phyloP scores from a whole-genome alignment of 805 yeast species.

The Hanseniaspora jakobsenii region DNA sequence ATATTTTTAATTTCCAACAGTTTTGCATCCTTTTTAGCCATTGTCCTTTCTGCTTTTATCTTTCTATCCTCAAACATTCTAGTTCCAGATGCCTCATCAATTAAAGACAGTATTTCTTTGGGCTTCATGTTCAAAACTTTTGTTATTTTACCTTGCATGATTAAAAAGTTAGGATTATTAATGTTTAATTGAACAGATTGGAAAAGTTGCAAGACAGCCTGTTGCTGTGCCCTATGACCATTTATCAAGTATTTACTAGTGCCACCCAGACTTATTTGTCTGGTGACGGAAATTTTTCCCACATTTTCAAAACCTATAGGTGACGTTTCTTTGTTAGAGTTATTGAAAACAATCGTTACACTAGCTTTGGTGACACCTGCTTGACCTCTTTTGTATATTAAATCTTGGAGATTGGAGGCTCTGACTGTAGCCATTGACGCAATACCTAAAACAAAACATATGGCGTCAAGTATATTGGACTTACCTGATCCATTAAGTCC shows the following conservation, averaged over 20 bases:
- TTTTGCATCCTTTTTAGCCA: constrained; percentile 81
- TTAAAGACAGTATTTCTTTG: constrained; percentile 70
- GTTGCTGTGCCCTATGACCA: constrained; percentile 94
- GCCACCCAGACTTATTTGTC: constrained; percentile 86
- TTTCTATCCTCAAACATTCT: constrained; percentile 88
- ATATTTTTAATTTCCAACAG: constrained; percentile 62
- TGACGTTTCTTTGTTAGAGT: constrained; percentile 56
- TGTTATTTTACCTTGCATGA: constrained; percentile 98
- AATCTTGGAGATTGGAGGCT: constrained; percentile 84
- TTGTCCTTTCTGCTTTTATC: constrained; percentile 81
- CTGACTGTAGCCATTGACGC: constrained; percentile 90
- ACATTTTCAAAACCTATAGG: constrained; percentile 81
- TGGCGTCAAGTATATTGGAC: constrained; percentile 90
- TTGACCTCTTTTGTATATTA: constrained; percentile 93
- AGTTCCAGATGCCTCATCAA: constrained; percentile 98
- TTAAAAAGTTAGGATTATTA: constrained; percentile 90
- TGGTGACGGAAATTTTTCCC: constrained; percentile 72
- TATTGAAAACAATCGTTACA: constrained; percentile 91
- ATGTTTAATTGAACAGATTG: constrained; percentile 92
- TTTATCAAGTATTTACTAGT: constrained; percentile 83
- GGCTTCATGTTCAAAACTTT: constrained; percentile 96
- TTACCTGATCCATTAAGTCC: constrained; percentile 97
- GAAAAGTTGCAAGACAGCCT: constrained; percentile 75
- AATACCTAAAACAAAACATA: constrained; percentile 95
- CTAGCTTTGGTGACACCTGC: constrained; percentile 96